These are phyloP conservation scores for Phytophthora capsici DNA, from an alignment of 352 stramenopile genomes.

Conservation along the genomic window DNA sequence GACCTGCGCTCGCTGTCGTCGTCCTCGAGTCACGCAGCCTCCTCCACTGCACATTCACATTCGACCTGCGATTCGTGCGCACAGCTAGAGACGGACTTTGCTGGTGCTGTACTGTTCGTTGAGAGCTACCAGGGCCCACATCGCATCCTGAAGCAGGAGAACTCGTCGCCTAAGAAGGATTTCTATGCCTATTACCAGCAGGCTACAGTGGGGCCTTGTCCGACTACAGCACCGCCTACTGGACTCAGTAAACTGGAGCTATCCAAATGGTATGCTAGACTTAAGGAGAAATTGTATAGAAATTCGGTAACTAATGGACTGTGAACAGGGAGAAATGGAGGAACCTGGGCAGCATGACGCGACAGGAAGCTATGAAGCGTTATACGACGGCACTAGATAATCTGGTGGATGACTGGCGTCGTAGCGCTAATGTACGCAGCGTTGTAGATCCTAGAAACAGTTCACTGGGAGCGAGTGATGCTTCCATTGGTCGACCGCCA, in stretches of 20 bases:
- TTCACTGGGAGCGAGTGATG: constrained; percentile 17
- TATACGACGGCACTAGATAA: constrained; percentile 83
- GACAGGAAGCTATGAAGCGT: constrained; percentile 79
- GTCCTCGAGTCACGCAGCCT: constrained; percentile 27
- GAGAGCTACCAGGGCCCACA: constrained; percentile 84
- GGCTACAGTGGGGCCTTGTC: constrained; percentile 67
- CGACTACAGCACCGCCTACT: constrained; percentile 34
- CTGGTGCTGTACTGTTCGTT: constrained; percentile 76
- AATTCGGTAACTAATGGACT: neutral
- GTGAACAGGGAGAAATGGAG: constrained; percentile 74
- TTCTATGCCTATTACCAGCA: constrained; percentile 86
- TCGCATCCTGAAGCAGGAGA: constrained; percentile 76
- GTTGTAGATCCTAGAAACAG: constrained; percentile 3
- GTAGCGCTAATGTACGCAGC: constrained; percentile 53
- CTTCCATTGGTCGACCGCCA: constrained; percentile 14
- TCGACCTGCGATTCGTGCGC: constrained; percentile 55
- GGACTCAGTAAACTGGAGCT: constrained; percentile 61
- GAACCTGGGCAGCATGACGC: constrained; percentile 67
- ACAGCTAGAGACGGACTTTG: constrained; percentile 78
- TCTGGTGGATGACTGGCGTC: constrained; percentile 83
- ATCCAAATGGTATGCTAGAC: constrained; percentile 49
- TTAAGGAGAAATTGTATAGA: neutral
- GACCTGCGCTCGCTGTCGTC: constrained; percentile 43
- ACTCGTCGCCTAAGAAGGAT: constrained; percentile 76
- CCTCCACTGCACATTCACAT: constrained; percentile 30